Evolutionary conservation across 2,329 filamentous ascomycete species (phyloP).

Genomic region (Aspergillus floridensis): DNA sequence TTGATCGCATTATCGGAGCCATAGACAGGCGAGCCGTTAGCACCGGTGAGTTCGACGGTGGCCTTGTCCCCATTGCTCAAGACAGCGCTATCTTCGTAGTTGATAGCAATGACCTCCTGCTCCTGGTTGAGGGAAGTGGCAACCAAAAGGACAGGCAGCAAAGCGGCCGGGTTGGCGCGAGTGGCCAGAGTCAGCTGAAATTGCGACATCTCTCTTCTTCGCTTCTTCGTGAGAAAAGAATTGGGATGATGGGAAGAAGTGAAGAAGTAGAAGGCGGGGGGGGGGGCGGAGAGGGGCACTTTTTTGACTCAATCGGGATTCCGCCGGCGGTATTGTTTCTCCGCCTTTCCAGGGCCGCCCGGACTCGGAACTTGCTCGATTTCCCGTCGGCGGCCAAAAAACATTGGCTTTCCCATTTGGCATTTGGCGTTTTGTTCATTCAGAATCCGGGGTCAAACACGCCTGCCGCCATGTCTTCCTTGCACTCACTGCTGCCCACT

Average conservation of each 20-base stretch:
- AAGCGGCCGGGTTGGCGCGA: conserved; percentile 40
- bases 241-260: conserved; percentile 6
- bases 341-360: conserved; percentile 23
- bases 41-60: conserved; percentile 32
- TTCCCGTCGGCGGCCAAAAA: conserved; percentile 5
- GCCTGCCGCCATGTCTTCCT: conserved; percentile 34
- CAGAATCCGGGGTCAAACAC: neutral
- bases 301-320: conserved; percentile 16
- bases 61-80: conserved; percentile 36
- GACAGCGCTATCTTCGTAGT: conserved; percentile 38
- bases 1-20: conserved; percentile 33
- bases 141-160: conserved; percentile 43
- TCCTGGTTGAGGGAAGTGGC: conserved; percentile 42
- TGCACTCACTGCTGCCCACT: conserved; percentile 32
- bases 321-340: conserved; percentile 31
- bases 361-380: conserved; percentile 33
- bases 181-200: conserved; percentile 38
- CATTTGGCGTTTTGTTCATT: neutral
- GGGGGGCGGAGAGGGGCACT: conserved; percentile 24
- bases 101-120: conserved; percentile 36
- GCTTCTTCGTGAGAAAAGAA: conserved; percentile 2
- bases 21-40: conserved; percentile 29
- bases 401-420: neutral
- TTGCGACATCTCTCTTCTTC: conserved; percentile 28
- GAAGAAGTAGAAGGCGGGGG: neutral